These are phyloP conservation scores for Podospora fimiseda DNA, from an alignment of 495 filamentous ascomycete species.

Conservation along the genomic window DNA sequence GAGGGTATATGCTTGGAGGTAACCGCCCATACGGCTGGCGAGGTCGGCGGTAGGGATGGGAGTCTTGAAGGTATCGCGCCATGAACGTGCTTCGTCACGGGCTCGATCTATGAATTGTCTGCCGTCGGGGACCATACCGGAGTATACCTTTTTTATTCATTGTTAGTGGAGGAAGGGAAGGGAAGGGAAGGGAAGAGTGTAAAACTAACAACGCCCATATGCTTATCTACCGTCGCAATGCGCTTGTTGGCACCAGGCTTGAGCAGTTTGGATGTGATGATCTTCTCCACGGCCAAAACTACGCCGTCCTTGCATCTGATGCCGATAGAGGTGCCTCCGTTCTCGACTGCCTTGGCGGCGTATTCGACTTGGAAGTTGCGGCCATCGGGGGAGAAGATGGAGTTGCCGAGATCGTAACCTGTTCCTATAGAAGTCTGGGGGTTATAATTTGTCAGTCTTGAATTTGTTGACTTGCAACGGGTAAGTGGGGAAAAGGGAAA, in stretches of 20 bases:
- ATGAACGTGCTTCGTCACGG: constrained; percentile 82
- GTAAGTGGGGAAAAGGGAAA: no score
- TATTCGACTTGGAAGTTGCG: constrained; percentile 99
- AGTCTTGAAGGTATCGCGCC: constrained; percentile 83
- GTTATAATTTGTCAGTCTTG: background rate
- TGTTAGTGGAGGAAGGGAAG: no score
- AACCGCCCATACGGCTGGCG: constrained; percentile 84
- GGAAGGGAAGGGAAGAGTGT: background rate
- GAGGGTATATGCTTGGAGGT: constrained; percentile 93
- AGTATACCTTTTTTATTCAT: constrained; percentile 63
- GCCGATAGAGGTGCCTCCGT: constrained; percentile 92
- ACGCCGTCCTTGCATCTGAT: constrained; percentile 97
- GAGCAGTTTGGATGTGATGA: constrained; percentile 88
- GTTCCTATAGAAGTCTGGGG: constrained; percentile 95
- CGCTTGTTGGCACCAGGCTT: constrained; percentile 92
- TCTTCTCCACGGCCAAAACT: constrained; percentile 92
- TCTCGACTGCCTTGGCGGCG: constrained; percentile 96
- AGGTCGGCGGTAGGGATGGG: constrained; percentile 84
- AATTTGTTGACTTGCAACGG: no score
- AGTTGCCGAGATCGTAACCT: constrained; percentile 98
- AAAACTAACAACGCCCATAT: constrained; percentile 78
- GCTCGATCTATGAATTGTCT: constrained; percentile 92
- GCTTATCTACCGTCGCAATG: constrained; percentile 88
- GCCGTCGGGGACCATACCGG: constrained; percentile 89
- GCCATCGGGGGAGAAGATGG: constrained; percentile 97